Percentiles rank a stretch among this genome's conserved stretches.
Conservation (phyloP, 805 yeast species). For the Candida sithepensis region DNA sequence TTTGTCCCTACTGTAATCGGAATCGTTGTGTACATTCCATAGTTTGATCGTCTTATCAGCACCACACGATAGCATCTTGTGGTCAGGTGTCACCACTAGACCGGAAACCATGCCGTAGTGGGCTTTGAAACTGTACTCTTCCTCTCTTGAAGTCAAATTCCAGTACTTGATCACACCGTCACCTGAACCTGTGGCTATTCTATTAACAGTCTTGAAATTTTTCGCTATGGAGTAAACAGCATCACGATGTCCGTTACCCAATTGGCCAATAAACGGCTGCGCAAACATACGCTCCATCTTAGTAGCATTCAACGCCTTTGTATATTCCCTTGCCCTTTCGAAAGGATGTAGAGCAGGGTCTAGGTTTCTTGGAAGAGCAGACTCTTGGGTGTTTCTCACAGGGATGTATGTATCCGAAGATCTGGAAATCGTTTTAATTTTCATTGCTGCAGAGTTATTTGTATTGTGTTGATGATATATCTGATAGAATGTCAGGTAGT, state of each 20-base stretch:
- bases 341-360: conserved; percentile 96
- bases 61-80: conserved; percentile 72
- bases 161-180: conserved; percentile 95
- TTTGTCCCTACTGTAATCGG: conserved; percentile 19
- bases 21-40: conserved; percentile 69
- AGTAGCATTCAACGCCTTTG: conserved; percentile 91
- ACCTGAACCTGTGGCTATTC: conserved; percentile 88
- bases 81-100: conserved; percentile 65
- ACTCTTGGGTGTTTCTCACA: conserved; percentile 83
- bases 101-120: conserved; percentile 92
- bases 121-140: conserved; percentile 73
- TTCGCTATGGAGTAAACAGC: conserved; percentile 88
- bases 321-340: conserved; percentile 94
- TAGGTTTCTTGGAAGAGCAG: conserved; percentile 81
- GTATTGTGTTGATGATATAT: too few species aligned
- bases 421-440: conserved; percentile 82
- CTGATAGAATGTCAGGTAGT: too few species aligned
- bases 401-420: conserved; percentile 93
- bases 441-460: conserved; percentile 39
- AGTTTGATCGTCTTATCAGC: conserved; percentile 85
- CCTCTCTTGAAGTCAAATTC: conserved; percentile 80
- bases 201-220: conserved; percentile 64
- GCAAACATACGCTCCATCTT: conserved; percentile 96
- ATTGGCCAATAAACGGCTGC: conserved; percentile 91
- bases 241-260: conserved; percentile 93